Evolutionary conservation across 176 grass and related monocot genomes (phyloP).

Genomic region (Oryza meyeriana): DNA sequence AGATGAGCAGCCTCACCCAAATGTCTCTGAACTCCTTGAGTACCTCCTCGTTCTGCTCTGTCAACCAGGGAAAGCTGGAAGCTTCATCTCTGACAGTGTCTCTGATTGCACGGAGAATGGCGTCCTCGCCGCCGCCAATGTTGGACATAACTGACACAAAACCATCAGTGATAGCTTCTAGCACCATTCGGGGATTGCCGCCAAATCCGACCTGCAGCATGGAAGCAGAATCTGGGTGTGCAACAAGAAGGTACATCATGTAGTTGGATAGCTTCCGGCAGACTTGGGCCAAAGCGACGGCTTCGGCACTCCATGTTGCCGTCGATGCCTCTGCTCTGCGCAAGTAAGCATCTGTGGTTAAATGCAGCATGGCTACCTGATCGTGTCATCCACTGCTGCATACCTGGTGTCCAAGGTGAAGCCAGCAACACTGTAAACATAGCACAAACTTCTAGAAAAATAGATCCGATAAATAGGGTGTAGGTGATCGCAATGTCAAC

Average conservation of each 20-base stretch:
- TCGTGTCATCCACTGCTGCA: too few species aligned
- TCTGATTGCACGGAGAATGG: too few species aligned
- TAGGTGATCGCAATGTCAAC: not conserved
- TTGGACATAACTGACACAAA: too few species aligned
- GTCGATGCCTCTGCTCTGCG: not conserved
- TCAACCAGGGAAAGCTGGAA: too few species aligned
- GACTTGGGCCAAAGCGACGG: not conserved
- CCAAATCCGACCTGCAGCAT: too few species aligned
- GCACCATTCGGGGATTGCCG: too few species aligned
- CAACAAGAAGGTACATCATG: not conserved
- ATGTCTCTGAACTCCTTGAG: not conserved
- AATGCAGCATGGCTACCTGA: too few species aligned
- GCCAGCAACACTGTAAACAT: not conserved
- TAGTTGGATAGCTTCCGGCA: slow-evolving; percentile 10
- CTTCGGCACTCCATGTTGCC: too few species aligned
- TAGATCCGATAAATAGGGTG: not conserved
- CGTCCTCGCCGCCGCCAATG: too few species aligned
- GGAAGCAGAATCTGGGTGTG: not conserved
- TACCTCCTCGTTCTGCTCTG: not conserved
- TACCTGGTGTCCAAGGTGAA: not conserved
- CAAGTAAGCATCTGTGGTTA: too few species aligned
- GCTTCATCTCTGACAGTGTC: too few species aligned
- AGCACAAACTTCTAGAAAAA: not conserved
- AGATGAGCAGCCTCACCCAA: not conserved
- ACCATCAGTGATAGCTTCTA: too few species aligned